These are phyloP conservation scores for Boletus sp. DNA, from an alignment of 768 basidiomycete genomes.

Conservation along the genomic window DNA sequence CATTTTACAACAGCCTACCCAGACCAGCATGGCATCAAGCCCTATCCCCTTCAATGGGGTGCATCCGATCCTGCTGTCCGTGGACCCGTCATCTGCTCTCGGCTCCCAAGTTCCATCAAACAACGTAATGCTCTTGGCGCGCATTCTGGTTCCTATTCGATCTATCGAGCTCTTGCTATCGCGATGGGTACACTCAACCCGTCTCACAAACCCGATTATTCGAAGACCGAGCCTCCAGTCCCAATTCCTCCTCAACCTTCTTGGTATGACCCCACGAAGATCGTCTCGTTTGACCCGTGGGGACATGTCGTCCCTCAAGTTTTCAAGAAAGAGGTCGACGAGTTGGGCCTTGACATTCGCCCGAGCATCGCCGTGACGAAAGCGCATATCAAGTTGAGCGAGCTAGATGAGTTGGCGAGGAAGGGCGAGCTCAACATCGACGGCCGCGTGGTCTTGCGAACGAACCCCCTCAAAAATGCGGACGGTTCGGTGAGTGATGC, in stretches of 20 bases:
- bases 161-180: slow-evolving; percentile 90
- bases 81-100: slow-evolving; percentile 87
- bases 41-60: slow-evolving; percentile 82
- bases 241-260: slow-evolving; percentile 69
- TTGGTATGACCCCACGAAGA: slow-evolving; percentile 77
- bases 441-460: slow-evolving; percentile 77
- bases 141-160: slow-evolving; percentile 90
- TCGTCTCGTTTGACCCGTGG: slow-evolving; percentile 93
- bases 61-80: slow-evolving; percentile 59
- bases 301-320: slow-evolving; percentile 82
- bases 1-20: slow-evolving; percentile 62
- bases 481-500: slow-evolving; percentile 58
- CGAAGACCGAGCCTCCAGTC: slow-evolving; percentile 82
- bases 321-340: slow-evolving; percentile 60
- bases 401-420: slow-evolving; percentile 80
- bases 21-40: slow-evolving; percentile 87
- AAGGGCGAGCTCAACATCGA: slow-evolving; percentile 75
- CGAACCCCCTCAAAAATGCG: slow-evolving; percentile 57
- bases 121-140: slow-evolving; percentile 92
- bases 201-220: slow-evolving; percentile 79
- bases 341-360: slow-evolving; percentile 74
- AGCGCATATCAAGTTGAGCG: slow-evolving; percentile 92
- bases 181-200: slow-evolving; percentile 84
- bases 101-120: slow-evolving; percentile 81
- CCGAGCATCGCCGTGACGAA: slow-evolving; percentile 93